Conservation (phyloP, 495 filamentous ascomycete species). For the Melanomma pulvis-pyrius region DNA sequence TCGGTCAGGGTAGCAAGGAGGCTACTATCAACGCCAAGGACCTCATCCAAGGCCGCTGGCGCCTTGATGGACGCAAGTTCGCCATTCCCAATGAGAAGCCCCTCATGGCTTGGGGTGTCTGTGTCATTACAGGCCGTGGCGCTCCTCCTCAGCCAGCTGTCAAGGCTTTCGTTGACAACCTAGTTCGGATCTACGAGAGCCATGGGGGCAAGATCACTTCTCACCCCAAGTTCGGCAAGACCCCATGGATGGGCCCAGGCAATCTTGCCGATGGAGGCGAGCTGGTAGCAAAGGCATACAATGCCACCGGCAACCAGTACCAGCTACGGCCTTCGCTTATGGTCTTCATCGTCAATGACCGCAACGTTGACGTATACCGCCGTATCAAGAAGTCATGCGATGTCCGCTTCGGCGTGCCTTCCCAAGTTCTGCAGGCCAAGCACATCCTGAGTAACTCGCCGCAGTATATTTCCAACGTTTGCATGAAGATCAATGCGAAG, state of each 20-base stretch:
- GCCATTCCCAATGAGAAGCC: conserved; percentile 56
- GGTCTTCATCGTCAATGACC: conserved; percentile 70
- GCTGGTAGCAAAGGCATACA: conserved; percentile 58
- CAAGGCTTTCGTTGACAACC: conserved; percentile 44
- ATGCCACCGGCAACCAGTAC: conserved; percentile 51
- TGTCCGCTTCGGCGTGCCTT: conserved; percentile 73
- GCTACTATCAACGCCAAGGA: conserved; percentile 57
- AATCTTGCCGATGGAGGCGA: conserved; percentile 54
- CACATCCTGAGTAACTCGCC: conserved; percentile 63
- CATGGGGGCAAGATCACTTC: conserved; percentile 70
- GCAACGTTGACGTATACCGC: conserved; percentile 67
- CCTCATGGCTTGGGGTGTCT: conserved; percentile 73
- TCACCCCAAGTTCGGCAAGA: conserved; percentile 37
- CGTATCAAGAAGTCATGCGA: conserved; percentile 83
- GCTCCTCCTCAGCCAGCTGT: conserved; percentile 20
- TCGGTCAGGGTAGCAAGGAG: conserved; percentile 45
- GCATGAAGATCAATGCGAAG: conserved; percentile 95
- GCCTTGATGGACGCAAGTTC: conserved; percentile 80
- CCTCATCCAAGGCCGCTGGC: conserved; percentile 71
- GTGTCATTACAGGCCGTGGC: conserved; percentile 53
- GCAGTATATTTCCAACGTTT: conserved; percentile 75
- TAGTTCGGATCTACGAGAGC: conserved; percentile 62
- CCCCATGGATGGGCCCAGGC: conserved; percentile 45
- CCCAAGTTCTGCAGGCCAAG: conserved; percentile 66
- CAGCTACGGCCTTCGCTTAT: conserved; percentile 49